Base-by-base conservation (phyloP, 805 yeast genomes). In the Nakazawaea populi region DNA sequence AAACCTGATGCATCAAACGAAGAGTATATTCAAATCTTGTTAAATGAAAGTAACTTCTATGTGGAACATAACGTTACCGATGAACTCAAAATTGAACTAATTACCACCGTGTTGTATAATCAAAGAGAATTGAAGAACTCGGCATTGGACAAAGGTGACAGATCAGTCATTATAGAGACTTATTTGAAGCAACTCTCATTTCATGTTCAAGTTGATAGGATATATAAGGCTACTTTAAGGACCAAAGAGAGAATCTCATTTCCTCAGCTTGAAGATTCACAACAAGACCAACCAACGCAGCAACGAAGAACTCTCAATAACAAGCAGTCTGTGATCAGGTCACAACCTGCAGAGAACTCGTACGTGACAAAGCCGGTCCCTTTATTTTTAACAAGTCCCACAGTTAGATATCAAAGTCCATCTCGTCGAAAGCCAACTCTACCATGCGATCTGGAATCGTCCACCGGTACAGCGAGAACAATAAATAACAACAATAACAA, bases 201-300 rank as follows among this genome's bases (percentile, higher is more conserved):
- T 48, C 73, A 77, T 51, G 79, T 84, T 12, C 91, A 85, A 64
- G 78, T 83, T n/a, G 79, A 78, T 9, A 66, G 91, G 46, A 76
- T 85, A 9, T 83, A 76, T 62, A 77, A 75, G 57, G 83, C 82
- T 2, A 62, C 72, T 28, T 50, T 74, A 43, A 58, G 55, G 44
- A 52, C 64, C 1, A 63, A 52, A 39, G 47, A 38, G 31, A n/a
- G 27, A 31, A 18, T 36, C 29, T 5, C n/a, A 12, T 24, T 42
- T 9, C 39, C 44, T 6, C n/a, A 29, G 10, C 40, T 7, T 30
- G 41, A 43, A 51, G 51, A 40, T 56, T 62, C 14, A 47, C 46
- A 12, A 39, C 46, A 28, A 52, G 49, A 28, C 51, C 27, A 32
- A 38, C 24, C 38, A 42, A 10, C 31, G n/a, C 35, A 32, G 11